Conservation (phyloP, 208 protist species). For the Trypanosoma congolense region DNA sequence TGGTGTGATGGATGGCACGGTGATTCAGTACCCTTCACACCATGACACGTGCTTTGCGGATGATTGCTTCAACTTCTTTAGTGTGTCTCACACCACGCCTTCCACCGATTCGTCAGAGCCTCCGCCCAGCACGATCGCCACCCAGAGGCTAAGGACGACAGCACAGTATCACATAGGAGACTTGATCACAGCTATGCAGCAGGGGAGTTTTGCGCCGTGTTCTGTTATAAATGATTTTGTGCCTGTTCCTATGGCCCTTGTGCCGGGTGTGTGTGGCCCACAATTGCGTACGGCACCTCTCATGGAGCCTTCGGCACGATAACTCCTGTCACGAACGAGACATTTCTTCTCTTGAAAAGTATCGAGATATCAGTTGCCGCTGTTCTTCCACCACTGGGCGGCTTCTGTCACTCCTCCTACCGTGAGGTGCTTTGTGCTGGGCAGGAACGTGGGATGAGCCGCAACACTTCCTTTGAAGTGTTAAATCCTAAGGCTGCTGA, state of each 20-base stretch:
- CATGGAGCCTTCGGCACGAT: conserved; percentile 74
- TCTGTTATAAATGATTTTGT: conserved; percentile 27
- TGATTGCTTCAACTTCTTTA: conserved; percentile 68
- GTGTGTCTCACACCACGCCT: conserved; percentile 19
- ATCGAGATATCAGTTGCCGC: conserved; percentile 44
- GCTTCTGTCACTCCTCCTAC: conserved; percentile 41
- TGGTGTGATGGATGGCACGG: conserved; percentile 56
- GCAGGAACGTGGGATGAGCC: conserved; percentile 44
- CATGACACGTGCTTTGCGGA: conserved; percentile 52
- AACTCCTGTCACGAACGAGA: conserved; percentile 37
- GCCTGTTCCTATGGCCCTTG: conserved; percentile 21
- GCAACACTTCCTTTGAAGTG: conserved; percentile 35
- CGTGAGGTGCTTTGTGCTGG: conserved; percentile 41
- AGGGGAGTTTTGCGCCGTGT: conserved; percentile 59
- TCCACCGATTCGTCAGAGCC: conserved; percentile 4
- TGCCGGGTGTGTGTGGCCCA: conserved; percentile 38
- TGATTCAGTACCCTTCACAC: conserved; percentile 10
- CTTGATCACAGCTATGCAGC: conserved; percentile 51
- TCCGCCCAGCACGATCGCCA: background rate
- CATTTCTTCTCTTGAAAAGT: conserved; percentile 45
- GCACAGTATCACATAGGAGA: conserved; percentile 75
- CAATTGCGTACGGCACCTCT: conserved; percentile 73
- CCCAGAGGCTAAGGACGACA: conserved; percentile 15
- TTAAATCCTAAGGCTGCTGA: conserved; percentile 9
- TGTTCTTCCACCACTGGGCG: conserved; percentile 16